Evolutionary conservation across 768 basidiomycete species (phyloP).

Genomic region (Mycena filopes): DNA sequence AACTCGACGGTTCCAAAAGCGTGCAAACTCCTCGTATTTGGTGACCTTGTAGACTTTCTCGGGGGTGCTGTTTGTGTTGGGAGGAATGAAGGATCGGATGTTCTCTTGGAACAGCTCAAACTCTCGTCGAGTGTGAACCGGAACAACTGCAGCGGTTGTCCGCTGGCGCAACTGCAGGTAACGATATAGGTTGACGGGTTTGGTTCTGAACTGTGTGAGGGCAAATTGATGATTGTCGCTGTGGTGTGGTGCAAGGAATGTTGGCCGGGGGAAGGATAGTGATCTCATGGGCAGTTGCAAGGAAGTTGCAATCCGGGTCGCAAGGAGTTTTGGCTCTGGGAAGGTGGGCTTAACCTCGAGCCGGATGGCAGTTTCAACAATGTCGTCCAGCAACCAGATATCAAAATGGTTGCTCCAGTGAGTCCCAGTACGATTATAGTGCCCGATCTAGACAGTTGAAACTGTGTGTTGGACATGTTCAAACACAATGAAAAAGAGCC

Average conservation of each 20-base stretch:
- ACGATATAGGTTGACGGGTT: slow-evolving; percentile 16
- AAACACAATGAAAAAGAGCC: background rate
- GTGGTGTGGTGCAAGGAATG: slow-evolving; percentile 6
- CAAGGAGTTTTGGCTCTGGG: slow-evolving; percentile 25
- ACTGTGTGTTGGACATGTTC: background rate
- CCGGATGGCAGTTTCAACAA: slow-evolving; percentile 24
- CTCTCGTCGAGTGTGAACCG: slow-evolving; percentile 26
- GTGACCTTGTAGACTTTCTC: slow-evolving; percentile 22
- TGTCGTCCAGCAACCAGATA: slow-evolving; percentile 32
- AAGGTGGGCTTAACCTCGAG: slow-evolving; percentile 25
- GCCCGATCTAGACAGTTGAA: slow-evolving; percentile 22
- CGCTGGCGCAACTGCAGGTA: slow-evolving; percentile 31
- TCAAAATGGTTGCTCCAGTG: slow-evolving; percentile 26
- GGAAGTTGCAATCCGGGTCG: slow-evolving; percentile 31
- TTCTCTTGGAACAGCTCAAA: slow-evolving; percentile 16
- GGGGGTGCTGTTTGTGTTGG: background rate
- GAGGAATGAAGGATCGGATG: slow-evolving; percentile 2
- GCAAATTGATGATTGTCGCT: slow-evolving; percentile 13
- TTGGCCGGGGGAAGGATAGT: slow-evolving; percentile 5
- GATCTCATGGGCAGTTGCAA: slow-evolving; percentile 18
- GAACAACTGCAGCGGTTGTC: slow-evolving; percentile 23
- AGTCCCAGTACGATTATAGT: slow-evolving; percentile 26
- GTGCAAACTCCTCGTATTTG: slow-evolving; percentile 23
- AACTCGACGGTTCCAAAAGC: slow-evolving; percentile 27
- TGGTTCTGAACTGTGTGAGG: slow-evolving; percentile 23